Percentiles rank a stretch among this genome's conserved stretches.
Conservation (phyloP, 2,329 filamentous ascomycete genomes). For the Xylaria arbuscula region DNA sequence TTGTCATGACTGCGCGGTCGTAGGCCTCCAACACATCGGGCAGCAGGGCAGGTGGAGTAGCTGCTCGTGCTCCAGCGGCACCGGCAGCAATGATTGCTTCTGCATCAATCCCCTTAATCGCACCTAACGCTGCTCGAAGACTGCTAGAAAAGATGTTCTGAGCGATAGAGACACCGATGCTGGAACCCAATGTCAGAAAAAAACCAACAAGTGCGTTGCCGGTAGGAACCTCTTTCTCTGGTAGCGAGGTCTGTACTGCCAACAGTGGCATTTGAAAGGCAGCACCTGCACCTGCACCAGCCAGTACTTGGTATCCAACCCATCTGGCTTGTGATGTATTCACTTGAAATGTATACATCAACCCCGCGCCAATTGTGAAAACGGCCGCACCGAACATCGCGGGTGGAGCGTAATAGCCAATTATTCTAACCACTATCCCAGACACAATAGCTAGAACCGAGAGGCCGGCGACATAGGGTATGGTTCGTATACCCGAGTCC, state of each 20-base stretch:
- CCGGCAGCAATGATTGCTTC: conserved; percentile 15
- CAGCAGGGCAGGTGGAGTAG: conserved; percentile 4
- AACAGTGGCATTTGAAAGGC: conserved; percentile 26
- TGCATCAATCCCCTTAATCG: conserved; percentile 5
- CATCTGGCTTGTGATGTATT: conserved; percentile 10
- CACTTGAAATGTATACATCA: conserved; percentile 22
- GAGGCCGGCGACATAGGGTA: conserved; percentile 16
- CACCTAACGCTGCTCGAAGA: conserved; percentile 3
- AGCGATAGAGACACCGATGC: conserved; percentile 16
- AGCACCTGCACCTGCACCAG: conserved; percentile 14
- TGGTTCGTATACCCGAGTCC: conserved; percentile 25
- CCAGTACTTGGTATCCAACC: conserved; percentile 26
- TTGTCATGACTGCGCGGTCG: conserved; percentile 7
- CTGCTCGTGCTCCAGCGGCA: conserved; percentile 14
- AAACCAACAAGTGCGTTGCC: conserved; percentile 28
- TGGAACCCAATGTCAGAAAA: conserved; percentile 21
- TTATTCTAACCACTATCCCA: conserved; percentile 14
- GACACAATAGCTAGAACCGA: conserved; percentile 12
- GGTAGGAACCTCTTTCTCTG: conserved; percentile 18
- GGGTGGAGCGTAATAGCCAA: conserved; percentile 18
- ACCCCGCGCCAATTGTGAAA: conserved; percentile 20
- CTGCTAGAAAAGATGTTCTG: conserved; percentile 26
- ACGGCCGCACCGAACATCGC: conserved; percentile 1
- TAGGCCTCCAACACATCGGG: conserved; percentile 13
- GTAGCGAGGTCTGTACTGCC: conserved; percentile 13